Evolutionary conservation across 228 moss, liverwort and hornwort species (phyloP).

Genomic region (Sphagnum magellanicum): DNA sequence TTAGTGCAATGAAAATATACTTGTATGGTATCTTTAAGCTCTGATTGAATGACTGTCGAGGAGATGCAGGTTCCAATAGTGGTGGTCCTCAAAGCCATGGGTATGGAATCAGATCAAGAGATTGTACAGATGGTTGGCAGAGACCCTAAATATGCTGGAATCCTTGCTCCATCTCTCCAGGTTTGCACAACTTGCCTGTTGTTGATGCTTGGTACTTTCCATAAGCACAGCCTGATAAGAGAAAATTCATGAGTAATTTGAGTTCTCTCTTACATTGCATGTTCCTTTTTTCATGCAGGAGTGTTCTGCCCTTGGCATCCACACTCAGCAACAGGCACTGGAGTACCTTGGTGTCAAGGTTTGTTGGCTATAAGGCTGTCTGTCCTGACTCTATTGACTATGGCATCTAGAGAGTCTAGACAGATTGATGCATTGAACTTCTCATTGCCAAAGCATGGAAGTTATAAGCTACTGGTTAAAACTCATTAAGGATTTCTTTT

Average conservation of each 20-base stretch:
- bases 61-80: constrained; percentile 80
- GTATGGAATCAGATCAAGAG: constrained; percentile 93
- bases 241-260: no score
- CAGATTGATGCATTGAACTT: no score
- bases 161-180: constrained; percentile 95
- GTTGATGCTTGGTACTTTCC: not conserved
- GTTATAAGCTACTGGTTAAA: no score
- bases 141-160: constrained; percentile 92
- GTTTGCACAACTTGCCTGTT: constrained; percentile 16
- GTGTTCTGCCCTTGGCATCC: constrained; percentile 70
- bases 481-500: no score
- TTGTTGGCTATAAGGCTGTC: not conserved
- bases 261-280: no score
- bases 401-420: no score
- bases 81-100: constrained; percentile 94
- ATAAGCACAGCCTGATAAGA: not conserved
- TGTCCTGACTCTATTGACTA: not conserved
- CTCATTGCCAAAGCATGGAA: no score
- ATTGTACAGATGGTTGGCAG: constrained; percentile 99
- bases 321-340: constrained; percentile 88
- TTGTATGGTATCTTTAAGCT: not conserved
- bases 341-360: constrained; percentile 96
- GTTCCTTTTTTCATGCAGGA: constrained; percentile 33
- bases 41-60: constrained; percentile 1
- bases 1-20: not conserved